Base-by-base conservation (phyloP, 2,329 filamentous ascomycete genomes). In the Pseudocercospora eumusae region DNA sequence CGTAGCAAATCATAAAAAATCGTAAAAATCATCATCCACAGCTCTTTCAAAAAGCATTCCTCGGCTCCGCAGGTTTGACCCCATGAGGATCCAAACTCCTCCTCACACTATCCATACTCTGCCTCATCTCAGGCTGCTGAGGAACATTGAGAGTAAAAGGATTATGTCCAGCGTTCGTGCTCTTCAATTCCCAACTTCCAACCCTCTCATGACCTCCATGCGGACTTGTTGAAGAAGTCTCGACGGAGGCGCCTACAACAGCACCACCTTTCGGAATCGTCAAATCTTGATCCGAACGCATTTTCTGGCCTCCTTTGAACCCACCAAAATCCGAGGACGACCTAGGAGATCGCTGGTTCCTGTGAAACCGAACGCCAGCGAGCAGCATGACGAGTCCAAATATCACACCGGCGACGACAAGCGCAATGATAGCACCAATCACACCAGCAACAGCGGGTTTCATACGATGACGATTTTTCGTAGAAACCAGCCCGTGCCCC, bases 151-250 rank as follows among this genome's bases (percentile, higher is more conserved):
- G 15, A 23, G 52, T 40, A 44, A 63, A 60, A 23, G 55, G 23
- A 45, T 36, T 50, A 71, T 71, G 59, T n/a, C 70, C 68, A 65
- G 74, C 70, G 36, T 70, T 71, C 18, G 72, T 68, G 49, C 75
- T 67, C 57, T 77, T 77, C 73, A 86, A 71, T 70, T 86, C 84
- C 84, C 84, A 86, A 63, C 83, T 86, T 0, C 82, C 83, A 18
- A 81, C 75, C 47, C 83, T 75, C 73, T 85, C 83, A 69, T 85
- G 80, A 1, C 78, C 52, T 21, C 62, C 31, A 6, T 57, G 52
- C 40, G 57, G 53, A 56, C 64, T 66, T 20, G 60, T 59, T 18
- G 64, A 63, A 75, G 20, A 74, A 69, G 75, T 72, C 64, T 76
- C 68, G 15, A 72, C 70, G 62, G 56, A 71, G 57, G 62, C 72